These are phyloP conservation scores for Tetragonia tetragonoides DNA, from an alignment of 148 eudicot species.

Conservation along the genomic window DNA sequence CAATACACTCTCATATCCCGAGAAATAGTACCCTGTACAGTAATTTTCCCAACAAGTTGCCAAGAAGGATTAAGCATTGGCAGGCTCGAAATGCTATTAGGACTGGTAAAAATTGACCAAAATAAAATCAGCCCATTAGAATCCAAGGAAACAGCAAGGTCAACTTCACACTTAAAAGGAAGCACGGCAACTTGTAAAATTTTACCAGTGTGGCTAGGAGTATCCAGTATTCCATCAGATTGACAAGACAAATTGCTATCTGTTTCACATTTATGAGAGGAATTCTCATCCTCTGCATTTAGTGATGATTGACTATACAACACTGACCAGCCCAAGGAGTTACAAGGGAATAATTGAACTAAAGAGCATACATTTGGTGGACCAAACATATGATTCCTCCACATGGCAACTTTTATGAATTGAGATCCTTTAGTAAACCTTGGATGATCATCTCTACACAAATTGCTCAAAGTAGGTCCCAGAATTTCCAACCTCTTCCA, in stretches of 20 bases:
- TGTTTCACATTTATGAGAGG: slow-evolving; percentile 31
- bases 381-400: slow-evolving; percentile 54
- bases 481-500: slow-evolving; percentile 61
- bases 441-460: slow-evolving; percentile 13
- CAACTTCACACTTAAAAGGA: slow-evolving; percentile 44
- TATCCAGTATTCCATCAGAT: slow-evolving; percentile 47
- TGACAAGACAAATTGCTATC: slow-evolving; percentile 37
- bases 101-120: slow-evolving; percentile 61
- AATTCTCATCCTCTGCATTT: slow-evolving; percentile 26
- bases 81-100: slow-evolving; percentile 47
- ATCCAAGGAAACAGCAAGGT: slow-evolving; percentile 82
- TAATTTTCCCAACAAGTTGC: slow-evolving; percentile 53
- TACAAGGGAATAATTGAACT: slow-evolving; percentile 51
- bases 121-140: slow-evolving; percentile 64
- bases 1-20: slow-evolving; percentile 62
- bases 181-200: slow-evolving; percentile 73
- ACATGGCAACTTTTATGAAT: slow-evolving; percentile 56
- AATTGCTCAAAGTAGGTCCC: slow-evolving; percentile 27
- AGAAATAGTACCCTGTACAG: slow-evolving; percentile 32
- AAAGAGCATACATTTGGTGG: slow-evolving; percentile 76
- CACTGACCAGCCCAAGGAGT: slow-evolving; percentile 51
- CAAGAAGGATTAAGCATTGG: slow-evolving; percentile 64
- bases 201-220: slow-evolving; percentile 72
- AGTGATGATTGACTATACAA: slow-evolving; percentile 37
- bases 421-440: slow-evolving; percentile 21